phyloP scores from a whole-genome alignment of 148 eudicot species.

The Cornus florida region DNA sequence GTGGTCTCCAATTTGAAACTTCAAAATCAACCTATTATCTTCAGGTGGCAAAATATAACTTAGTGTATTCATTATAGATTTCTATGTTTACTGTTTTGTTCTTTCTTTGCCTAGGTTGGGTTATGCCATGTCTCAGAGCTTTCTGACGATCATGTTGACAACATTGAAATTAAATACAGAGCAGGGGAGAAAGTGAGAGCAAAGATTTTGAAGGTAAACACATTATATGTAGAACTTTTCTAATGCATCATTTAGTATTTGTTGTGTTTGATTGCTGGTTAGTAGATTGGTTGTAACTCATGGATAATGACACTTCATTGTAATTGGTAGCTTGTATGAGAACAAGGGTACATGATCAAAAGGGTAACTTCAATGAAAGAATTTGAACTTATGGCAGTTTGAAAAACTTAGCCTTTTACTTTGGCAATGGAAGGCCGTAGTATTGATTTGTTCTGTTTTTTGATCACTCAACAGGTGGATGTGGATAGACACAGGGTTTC shows the following conservation, averaged over 20 bases:
- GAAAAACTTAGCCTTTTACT: not conserved
- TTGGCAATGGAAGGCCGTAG: not conserved
- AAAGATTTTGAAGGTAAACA: slow-evolving; percentile 67
- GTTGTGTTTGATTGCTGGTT: not conserved
- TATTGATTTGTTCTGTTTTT: slow-evolving; percentile 8
- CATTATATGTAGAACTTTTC: not conserved
- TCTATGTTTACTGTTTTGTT: slow-evolving; percentile 10
- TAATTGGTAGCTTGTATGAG: not conserved
- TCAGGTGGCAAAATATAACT: not conserved
- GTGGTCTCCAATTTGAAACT: not conserved
- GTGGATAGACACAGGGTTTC: slow-evolving; percentile 69
- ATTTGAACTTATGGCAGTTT: not conserved
- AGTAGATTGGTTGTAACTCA: not conserved
- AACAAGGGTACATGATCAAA: not conserved
- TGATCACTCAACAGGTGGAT: slow-evolving; percentile 51
- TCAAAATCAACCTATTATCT: not conserved
- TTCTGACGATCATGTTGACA: slow-evolving; percentile 67
- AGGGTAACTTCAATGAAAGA: not conserved
- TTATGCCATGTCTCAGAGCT: slow-evolving; percentile 91
- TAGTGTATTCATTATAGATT: not conserved
- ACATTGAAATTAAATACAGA: slow-evolving; percentile 55
- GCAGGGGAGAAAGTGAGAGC: slow-evolving; percentile 70
- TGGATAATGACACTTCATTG: not conserved
- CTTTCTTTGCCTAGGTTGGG: slow-evolving; percentile 50
- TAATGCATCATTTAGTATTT: not conserved